Evolutionary conservation across 2,329 filamentous ascomycete genomes (phyloP), one percentile per base, ranked within the genome.

Genomic region (Orbilia ellipsospora): DNA sequence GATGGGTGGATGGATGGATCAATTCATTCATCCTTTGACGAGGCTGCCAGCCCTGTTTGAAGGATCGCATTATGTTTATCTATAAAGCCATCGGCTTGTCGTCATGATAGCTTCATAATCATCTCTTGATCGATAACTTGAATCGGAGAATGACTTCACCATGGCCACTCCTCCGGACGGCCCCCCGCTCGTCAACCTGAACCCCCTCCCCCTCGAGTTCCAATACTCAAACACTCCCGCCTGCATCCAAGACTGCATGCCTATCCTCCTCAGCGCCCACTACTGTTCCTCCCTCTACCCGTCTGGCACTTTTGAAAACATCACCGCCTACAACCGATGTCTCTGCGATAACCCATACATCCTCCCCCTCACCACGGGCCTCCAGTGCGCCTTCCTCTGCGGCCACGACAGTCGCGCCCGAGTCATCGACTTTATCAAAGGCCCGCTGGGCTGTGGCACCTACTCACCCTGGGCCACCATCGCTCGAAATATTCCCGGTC

Each of bases 291-390:
- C 54, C 23, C 51, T 59, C 42, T 72, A 44, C 26, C 57, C 51
- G 6, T 18, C 15, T 7, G 16, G 44, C 6, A 28, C 40, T 23
- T 65, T 68, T 59, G 64, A 64, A 8, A 63, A 59, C 18, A 31
- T 64, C 51, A 64, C 64, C 15, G 48, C 51, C 10, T 69, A 65
- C 64, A 60, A 54, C 52, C 57, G 64, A 15, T 75, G 72, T 23
- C 48, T 75, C 59, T 75, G 64, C 59, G 54, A 75, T 56, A 69
- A 75, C 28, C 72, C 70, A 0, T 75, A 75, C 51, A 75, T 75
- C 16, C 59, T 65, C 51, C 72, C 64, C 10, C 50, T 75, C 5
- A 69, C 64, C 8, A 75, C 72, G 1, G 72, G 64, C 7, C 59
- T 68, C 2, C 70, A 75, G 52, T 75, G 70, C 42, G 60, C 70